Evolutionary conservation across 768 basidiomycete genomes (phyloP).

Genomic region (Boletus sensibilis): DNA sequence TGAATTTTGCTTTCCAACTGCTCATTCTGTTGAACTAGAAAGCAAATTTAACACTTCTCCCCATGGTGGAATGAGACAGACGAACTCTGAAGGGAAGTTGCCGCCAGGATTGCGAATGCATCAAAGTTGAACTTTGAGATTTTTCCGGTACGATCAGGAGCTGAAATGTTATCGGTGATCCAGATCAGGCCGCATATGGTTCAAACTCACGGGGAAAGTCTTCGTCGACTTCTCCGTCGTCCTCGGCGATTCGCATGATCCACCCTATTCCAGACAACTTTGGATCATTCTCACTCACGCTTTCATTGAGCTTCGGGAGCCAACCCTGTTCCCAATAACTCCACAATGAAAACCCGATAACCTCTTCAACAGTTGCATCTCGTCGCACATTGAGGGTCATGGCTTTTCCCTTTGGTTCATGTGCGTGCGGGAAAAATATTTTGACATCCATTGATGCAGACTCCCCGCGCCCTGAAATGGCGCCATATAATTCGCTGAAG

Average conservation of each 20-base stretch:
- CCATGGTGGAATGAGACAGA: neutral
- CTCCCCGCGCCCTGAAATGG: slow-evolving; percentile 76
- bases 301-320: slow-evolving; percentile 74
- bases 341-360: slow-evolving; percentile 90
- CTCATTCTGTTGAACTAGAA: slow-evolving; percentile 71
- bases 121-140: slow-evolving; percentile 87
- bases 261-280: slow-evolving; percentile 82
- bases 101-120: slow-evolving; percentile 85
- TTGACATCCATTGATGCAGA: slow-evolving; percentile 61
- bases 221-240: slow-evolving; percentile 97
- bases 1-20: slow-evolving; percentile 77
- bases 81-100: slow-evolving; percentile 66
- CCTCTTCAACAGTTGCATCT: slow-evolving; percentile 93
- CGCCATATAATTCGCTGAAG: slow-evolving; percentile 82
- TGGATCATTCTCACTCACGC: slow-evolving; percentile 57
- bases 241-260: slow-evolving; percentile 91
- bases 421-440: slow-evolving; percentile 84
- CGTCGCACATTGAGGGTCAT: slow-evolving; percentile 77
- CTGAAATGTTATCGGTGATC: slow-evolving; percentile 40
- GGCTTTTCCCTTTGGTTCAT: slow-evolving; percentile 54
- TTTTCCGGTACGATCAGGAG: slow-evolving; percentile 84
- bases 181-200: neutral
- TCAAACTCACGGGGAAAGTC: slow-evolving; percentile 89
- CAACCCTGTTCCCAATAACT: slow-evolving; percentile 91
- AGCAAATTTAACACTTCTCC: neutral